A percentile compares a stretch with the other conserved stretches of the same genome.
Evolutionary conservation across 2,329 filamentous ascomycete genomes (phyloP).

Genomic region (Cladosporium colombiae): DNA sequence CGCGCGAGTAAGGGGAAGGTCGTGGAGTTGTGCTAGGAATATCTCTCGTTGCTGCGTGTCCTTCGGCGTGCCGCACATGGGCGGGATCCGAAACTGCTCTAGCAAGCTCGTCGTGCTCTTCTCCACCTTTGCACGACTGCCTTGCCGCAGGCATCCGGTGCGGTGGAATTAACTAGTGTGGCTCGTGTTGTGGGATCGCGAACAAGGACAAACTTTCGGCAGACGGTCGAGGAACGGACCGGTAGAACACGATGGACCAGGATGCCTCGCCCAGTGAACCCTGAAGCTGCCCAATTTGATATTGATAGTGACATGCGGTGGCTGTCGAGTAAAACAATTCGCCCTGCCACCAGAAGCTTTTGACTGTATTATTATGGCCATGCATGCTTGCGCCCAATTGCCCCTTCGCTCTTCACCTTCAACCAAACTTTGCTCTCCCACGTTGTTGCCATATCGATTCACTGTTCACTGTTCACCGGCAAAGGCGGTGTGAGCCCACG

Average conservation of each 20-base stretch:
- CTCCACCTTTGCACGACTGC: background rate
- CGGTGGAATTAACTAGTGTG: background rate
- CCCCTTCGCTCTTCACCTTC: slow-evolving; percentile 4
- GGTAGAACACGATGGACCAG: background rate
- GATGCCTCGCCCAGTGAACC: slow-evolving; percentile 4
- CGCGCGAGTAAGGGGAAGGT: slow-evolving; percentile 1
- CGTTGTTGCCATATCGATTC: background rate
- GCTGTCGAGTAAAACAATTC: slow-evolving; percentile 5
- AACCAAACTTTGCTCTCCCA: slow-evolving; percentile 5
- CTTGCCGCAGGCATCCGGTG: background rate
- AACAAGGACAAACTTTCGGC: background rate
- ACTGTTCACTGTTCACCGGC: background rate
- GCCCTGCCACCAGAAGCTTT: background rate
- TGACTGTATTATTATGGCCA: background rate
- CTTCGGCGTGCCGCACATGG: background rate
- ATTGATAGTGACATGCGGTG: background rate
- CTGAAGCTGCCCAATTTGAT: background rate
- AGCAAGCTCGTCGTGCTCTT: background rate
- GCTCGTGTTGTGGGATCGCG: background rate
- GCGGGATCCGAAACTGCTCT: background rate
- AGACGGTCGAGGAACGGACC: background rate
- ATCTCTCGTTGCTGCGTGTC: background rate
- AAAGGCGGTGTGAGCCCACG: background rate
- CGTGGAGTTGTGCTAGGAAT: background rate
- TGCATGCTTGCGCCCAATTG: background rate